Evolutionary conservation across 2,329 filamentous ascomycete species (phyloP).

Genomic region (Boeremia exigua): DNA sequence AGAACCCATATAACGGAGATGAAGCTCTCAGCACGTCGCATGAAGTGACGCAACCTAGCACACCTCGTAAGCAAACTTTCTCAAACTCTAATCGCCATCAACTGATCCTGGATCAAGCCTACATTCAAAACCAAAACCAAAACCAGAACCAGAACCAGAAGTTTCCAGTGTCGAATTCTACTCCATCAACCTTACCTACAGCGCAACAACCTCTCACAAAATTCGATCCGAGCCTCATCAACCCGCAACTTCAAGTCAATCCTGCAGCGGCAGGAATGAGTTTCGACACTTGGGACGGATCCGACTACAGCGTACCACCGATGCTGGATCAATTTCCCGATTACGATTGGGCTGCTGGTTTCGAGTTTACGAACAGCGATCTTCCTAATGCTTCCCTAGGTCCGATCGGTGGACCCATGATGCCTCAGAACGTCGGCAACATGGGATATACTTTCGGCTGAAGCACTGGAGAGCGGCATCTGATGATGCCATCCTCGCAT

Average conservation of each 20-base stretch:
- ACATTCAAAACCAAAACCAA: conserved; percentile 20
- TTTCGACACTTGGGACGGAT: conserved; percentile 37
- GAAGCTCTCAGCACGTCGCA: conserved; percentile 28
- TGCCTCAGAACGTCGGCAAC: conserved; percentile 27
- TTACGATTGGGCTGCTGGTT: conserved; percentile 47
- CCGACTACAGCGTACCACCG: conserved; percentile 37
- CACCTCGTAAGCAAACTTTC: conserved; percentile 35
- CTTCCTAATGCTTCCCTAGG: conserved; percentile 32
- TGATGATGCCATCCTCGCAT: not conserved
- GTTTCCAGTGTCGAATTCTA: conserved; percentile 18
- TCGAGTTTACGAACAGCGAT: conserved; percentile 41
- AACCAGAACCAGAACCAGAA: conserved; percentile 21
- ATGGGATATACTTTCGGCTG: conserved; percentile 39
- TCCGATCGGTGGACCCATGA: conserved; percentile 26
- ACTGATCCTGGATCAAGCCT: conserved; percentile 26
- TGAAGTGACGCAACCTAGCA: conserved; percentile 31
- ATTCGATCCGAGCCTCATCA: conserved; percentile 34
- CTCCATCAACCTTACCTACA: conserved; percentile 5
- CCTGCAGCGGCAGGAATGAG: conserved; percentile 25
- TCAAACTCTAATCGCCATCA: not conserved
- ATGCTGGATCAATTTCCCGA: conserved; percentile 47
- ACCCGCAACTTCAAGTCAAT: conserved; percentile 27
- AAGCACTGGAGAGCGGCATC: not conserved
- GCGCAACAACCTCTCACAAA: conserved; percentile 30
- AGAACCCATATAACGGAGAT: conserved; percentile 46